A percentile compares a stretch with the other conserved stretches of the same genome.
phyloP scores from a whole-genome alignment of 345 rosid species.

The Zanthoxylum bungeanum region DNA sequence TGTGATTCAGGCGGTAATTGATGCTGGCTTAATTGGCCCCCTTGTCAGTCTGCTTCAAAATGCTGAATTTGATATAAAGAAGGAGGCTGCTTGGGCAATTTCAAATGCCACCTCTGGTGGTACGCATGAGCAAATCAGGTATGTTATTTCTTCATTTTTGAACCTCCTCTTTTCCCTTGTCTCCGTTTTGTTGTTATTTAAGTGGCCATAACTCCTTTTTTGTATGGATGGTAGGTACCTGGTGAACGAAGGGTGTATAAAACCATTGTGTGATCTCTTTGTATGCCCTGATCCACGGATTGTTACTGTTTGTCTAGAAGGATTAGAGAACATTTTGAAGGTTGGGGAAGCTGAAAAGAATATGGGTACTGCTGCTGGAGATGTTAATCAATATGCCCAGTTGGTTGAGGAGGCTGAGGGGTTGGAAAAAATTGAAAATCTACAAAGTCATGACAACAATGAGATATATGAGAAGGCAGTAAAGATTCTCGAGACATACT shows the following conservation, averaged over 20 bases:
- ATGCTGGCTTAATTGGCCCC: slow-evolving; percentile 66
- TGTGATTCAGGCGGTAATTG: slow-evolving; percentile 55
- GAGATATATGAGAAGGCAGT: slow-evolving; percentile 90
- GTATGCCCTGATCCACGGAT: slow-evolving; percentile 83
- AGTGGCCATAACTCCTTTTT: neutral
- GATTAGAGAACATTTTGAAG: slow-evolving; percentile 67
- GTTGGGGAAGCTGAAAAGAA: slow-evolving; percentile 78
- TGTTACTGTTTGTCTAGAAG: slow-evolving; percentile 66
- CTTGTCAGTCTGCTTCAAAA: slow-evolving; percentile 64
- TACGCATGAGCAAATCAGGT: slow-evolving; percentile 83
- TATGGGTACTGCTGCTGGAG: slow-evolving; percentile 39
- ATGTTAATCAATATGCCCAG: slow-evolving; percentile 60
- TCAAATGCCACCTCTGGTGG: slow-evolving; percentile 98
- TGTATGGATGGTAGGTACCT: slow-evolving; percentile 37
- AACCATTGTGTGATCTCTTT: slow-evolving; percentile 81
- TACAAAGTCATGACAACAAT: slow-evolving; percentile 78
- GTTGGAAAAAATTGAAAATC: slow-evolving; percentile 75
- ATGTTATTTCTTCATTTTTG: slow-evolving; percentile 27
- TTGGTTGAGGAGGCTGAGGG: slow-evolving; percentile 84
- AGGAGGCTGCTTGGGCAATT: slow-evolving; percentile 96
- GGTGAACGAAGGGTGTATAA: slow-evolving; percentile 75
- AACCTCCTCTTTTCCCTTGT: neutral
- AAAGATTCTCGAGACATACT: slow-evolving; percentile 76
- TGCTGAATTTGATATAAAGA: slow-evolving; percentile 89
- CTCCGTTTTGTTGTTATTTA: neutral